Base-by-base conservation (phyloP, 352 stramenopile species). In the Phytophthora podocarpi region DNA sequence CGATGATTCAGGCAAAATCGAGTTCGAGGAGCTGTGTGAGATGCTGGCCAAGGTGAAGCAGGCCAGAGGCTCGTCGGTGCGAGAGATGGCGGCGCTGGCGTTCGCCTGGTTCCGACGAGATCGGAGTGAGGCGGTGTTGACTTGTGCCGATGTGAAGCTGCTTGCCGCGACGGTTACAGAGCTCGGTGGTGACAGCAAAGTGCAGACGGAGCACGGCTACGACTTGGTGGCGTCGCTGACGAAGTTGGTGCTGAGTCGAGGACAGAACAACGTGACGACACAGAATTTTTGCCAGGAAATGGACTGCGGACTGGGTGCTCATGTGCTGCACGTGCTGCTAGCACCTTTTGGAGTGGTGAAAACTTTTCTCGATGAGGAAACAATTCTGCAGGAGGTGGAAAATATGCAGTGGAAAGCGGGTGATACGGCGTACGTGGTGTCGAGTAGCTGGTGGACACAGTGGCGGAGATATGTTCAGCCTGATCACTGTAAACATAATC, bases 1-100 rank as follows among this genome's bases (percentile, higher is more conserved):
- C 0, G 72, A 87, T 32, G 23, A 41, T 4, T 80, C 74, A 9
- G 64, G 76, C 1, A 65, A 67, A 40, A 61, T 91, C 39, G 75
- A 82, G 64, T 93, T 91, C 35, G 72, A 72, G 9, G 75, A 90
- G 61, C 62, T 93, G 28, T 91, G 84, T 42, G 78, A 86, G 59
- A 68, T 71, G 57, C 60, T 93, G 36, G 74, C 72, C 23, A 63
- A 48, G 6, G 81, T 82, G 34, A 70, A 66, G 15, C 50, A 49
- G 20, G 60, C 55, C 18, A 54, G 61, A 39, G 20, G 42, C 7
- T 55, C 62, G 1, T 66, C 62, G 9, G 54, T 72, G 32, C 48
- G 45, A 20, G 60, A 76, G 28, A 78, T 84, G 58, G 69, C 82
- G 5, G 67, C 73, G n/a, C 47, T 91, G 16, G 62, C 78, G 12